Percentiles rank a stretch among this genome's conserved stretches.
Conservation (phyloP, 345 rosid species). For the Excoecaria cochinchinensis region DNA sequence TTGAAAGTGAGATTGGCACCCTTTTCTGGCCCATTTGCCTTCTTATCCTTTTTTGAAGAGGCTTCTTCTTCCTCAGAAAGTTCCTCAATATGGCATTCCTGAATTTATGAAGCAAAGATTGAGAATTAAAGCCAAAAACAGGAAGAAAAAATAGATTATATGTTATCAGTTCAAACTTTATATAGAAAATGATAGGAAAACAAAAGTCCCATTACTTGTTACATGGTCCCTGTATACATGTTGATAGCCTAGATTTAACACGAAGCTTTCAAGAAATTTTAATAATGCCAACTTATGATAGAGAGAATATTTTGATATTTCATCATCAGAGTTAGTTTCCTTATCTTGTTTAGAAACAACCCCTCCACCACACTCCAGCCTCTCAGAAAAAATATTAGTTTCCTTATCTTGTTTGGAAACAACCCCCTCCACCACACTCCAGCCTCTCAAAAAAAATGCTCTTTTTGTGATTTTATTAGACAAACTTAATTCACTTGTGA, state of each 20-base stretch:
- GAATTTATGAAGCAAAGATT: slow-evolving; percentile 16
- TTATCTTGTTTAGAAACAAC: background rate
- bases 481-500: too few relatives aligned
- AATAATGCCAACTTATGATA: background rate
- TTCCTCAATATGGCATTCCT: slow-evolving; percentile 95
- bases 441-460: too few relatives aligned
- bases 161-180: background rate
- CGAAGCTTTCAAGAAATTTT: background rate
- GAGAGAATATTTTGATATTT: background rate
- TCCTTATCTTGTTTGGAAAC: background rate
- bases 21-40: slow-evolving; percentile 74
- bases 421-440: background rate
- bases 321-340: background rate
- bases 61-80: slow-evolving; percentile 70
- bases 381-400: background rate
- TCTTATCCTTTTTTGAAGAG: slow-evolving; percentile 79
- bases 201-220: background rate
- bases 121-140: slow-evolving; percentile 13
- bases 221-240: background rate
- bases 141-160: slow-evolving; percentile 4
- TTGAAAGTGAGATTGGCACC: slow-evolving; percentile 70
- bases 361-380: too few relatives aligned
- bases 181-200: background rate
- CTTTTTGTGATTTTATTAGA: too few relatives aligned
- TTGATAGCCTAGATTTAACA: background rate